These are phyloP conservation scores for Fusarium nurragi DNA, from an alignment of 2,329 filamentous ascomycete genomes.

Conservation along the genomic window DNA sequence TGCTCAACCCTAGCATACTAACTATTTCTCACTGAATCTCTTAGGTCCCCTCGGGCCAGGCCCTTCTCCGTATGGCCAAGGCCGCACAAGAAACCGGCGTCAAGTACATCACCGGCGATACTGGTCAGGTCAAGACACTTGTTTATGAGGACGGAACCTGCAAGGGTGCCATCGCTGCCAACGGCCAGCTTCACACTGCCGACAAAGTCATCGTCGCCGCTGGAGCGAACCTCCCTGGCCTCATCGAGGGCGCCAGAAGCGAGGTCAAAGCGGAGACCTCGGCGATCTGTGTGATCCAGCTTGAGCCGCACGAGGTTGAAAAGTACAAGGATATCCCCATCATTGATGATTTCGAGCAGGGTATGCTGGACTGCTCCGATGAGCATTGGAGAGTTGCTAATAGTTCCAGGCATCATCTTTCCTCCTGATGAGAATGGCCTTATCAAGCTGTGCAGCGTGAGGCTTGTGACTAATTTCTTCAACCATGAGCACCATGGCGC, in stretches of 20 bases:
- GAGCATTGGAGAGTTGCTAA: constrained; percentile 2
- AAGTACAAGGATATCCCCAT: constrained; percentile 56
- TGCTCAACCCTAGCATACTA: neutral
- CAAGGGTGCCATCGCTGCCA: constrained; percentile 60
- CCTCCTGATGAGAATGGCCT: constrained; percentile 59
- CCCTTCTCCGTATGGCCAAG: constrained; percentile 46
- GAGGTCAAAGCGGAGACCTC: constrained; percentile 72
- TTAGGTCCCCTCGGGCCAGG: constrained; percentile 41
- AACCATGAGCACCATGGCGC: constrained; percentile 42
- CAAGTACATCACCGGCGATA: constrained; percentile 44
- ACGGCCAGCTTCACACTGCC: constrained; percentile 60
- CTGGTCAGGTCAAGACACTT: constrained; percentile 37
- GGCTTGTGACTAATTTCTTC: constrained; percentile 60
- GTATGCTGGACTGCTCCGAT: neutral
- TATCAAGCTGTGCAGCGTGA: constrained; percentile 65
- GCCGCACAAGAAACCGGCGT: constrained; percentile 43
- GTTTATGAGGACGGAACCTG: constrained; percentile 43
- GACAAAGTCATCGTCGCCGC: constrained; percentile 71
- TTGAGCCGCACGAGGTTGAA: constrained; percentile 66
- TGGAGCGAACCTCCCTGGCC: constrained; percentile 71
- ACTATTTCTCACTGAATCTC: neutral
- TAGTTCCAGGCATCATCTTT: constrained; percentile 58
- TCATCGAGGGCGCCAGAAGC: constrained; percentile 68
- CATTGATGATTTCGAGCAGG: constrained; percentile 46
- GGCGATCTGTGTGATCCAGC: constrained; percentile 68